phyloP scores from a whole-genome alignment of 2,329 filamentous ascomycete species.

The Helicocarpus griseus region DNA sequence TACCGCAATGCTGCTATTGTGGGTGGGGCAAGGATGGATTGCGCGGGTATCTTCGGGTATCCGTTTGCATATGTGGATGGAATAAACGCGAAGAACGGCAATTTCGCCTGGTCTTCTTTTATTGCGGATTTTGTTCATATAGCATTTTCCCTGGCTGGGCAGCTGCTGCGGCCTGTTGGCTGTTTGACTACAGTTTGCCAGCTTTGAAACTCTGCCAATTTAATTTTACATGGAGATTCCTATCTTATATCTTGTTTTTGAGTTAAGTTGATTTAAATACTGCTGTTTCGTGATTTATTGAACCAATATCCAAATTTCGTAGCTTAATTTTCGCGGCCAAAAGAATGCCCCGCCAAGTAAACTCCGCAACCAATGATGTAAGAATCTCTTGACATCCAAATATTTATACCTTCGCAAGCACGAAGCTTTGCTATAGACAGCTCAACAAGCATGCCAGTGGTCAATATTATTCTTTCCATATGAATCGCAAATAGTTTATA shows the following conservation, averaged over 20 bases:
- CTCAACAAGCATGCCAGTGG: too few species aligned
- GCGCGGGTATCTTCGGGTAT: conserved; percentile 23
- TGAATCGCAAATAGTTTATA: too few species aligned
- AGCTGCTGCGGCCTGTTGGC: not conserved
- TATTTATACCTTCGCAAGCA: not conserved
- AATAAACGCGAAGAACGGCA: conserved; percentile 47
- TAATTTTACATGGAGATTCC: conserved; percentile 1
- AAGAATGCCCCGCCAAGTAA: not conserved
- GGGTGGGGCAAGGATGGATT: conserved; percentile 20
- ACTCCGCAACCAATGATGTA: not conserved
- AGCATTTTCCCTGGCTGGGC: conserved; percentile 3
- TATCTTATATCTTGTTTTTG: not conserved
- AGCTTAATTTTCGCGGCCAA: not conserved
- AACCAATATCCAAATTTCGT: too few species aligned
- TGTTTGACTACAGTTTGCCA: conserved; percentile 1
- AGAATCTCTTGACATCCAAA: not conserved
- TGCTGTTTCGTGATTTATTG: not conserved
- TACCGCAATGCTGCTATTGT: conserved; percentile 9
- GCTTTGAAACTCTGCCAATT: not conserved
- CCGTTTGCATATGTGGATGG: conserved; percentile 33
- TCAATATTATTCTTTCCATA: too few species aligned
- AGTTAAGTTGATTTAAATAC: not conserved
- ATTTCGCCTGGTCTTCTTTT: conserved; percentile 43
- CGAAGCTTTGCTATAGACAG: not conserved
- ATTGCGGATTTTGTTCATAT: conserved; percentile 12